Evolutionary conservation across 495 filamentous ascomycete genomes (phyloP).

Genomic region (Podospora comata): DNA sequence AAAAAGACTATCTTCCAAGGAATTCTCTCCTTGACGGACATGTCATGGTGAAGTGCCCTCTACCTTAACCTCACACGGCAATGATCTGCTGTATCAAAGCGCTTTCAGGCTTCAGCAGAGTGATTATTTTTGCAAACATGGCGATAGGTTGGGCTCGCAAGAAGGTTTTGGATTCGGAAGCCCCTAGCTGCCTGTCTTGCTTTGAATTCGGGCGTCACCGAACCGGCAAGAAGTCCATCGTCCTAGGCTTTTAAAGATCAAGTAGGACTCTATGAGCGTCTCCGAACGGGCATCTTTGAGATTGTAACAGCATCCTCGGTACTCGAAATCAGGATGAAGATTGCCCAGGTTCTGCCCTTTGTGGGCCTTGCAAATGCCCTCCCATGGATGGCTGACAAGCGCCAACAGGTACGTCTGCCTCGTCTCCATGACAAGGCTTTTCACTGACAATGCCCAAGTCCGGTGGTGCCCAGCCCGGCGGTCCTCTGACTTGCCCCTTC

Average conservation of each 20-base stretch:
- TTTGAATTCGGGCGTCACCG: not conserved
- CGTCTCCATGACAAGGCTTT: too few species aligned
- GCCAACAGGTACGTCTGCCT: conserved; percentile 9
- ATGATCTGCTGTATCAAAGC: conserved; percentile 1
- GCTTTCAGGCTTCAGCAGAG: not conserved
- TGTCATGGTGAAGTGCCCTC: not conserved
- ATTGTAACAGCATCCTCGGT: too few species aligned
- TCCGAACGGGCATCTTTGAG: too few species aligned
- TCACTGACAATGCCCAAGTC: not conserved
- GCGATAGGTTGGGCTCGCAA: not conserved
- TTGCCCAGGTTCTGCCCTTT: conserved; percentile 1
- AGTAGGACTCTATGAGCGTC: too few species aligned
- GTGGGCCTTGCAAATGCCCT: conserved; percentile 6
- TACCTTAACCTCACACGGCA: not conserved
- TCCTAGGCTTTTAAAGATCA: too few species aligned
- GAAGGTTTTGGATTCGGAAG: not conserved
- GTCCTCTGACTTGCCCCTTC: conserved; percentile 14
- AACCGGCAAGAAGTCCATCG: too few species aligned
- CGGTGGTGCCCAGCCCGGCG: conserved; percentile 13
- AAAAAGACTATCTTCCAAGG: not conserved
- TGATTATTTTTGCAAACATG: not conserved
- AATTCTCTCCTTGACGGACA: not conserved
- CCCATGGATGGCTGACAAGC: conserved; percentile 16
- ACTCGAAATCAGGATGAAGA: not conserved
- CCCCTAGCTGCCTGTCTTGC: not conserved